Evolutionary conservation across 2,329 filamentous ascomycete genomes (phyloP), one percentile per base, ranked within the genome.

Genomic region (Colletotrichum abscissum): DNA sequence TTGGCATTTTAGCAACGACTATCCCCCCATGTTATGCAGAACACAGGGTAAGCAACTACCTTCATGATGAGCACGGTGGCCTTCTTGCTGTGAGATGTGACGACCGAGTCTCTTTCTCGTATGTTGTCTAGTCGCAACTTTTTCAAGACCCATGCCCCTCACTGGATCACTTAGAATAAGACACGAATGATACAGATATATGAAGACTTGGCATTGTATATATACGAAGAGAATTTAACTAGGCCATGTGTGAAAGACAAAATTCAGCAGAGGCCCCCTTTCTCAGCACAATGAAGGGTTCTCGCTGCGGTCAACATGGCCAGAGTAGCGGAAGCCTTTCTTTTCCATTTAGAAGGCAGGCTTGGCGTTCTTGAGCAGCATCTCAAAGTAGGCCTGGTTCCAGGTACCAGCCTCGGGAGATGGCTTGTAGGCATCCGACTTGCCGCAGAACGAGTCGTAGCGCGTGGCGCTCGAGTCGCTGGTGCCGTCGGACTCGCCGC

Each of bases 361-460:
- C 26, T 70, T 71, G 54, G 76, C 72, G 42, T 77, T 76, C 67
- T 76, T 64, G 42, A 77, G 67, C n/a, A 78, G 74, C 75, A 77
- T 77, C 69, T 78, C 76, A 66, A 77, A 77, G 68, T 76, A 76
- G 11, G 75, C 76, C 75, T 77, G 76, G 64, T 77, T 75, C 88
- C 87, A 89, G 12, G 81, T 81, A 16, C 87, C 87, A 33, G 87
- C 87, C 78, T 89, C 86, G 54, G 87, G 87, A 6, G 87, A 86
- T 26, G 87, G 87, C 77, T 85, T 80, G 69, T 87, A 82, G 1
- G 87, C 84, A 46, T 83, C 82, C 54, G 76, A 35, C 78, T 81
- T 81, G 66, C 81, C 82, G 77, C 81, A 84, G 80, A 82, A 82
- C 74, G 76, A 78, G 78, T 83, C 81, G 77, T 82, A 84, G 66